Percentiles rank a stretch among this genome's conserved stretches.
phyloP scores from a whole-genome alignment of 495 filamentous ascomycete species.

The Chaetomidium leptoderma region DNA sequence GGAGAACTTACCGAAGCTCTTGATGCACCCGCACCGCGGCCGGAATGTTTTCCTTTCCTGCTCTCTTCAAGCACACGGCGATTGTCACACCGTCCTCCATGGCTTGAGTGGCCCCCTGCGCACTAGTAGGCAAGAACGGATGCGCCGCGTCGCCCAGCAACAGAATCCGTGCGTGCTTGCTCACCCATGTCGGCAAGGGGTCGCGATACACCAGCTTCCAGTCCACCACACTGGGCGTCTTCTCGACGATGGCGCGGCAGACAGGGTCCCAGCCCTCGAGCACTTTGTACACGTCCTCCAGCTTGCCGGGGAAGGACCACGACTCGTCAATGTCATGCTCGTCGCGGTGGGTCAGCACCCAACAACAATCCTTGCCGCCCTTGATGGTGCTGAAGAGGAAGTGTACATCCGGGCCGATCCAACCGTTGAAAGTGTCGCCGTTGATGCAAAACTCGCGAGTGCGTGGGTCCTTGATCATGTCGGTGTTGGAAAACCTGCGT shows the following conservation, averaged over 20 bases:
- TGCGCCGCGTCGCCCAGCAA: slow-evolving; percentile 62
- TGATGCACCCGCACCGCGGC: slow-evolving; percentile 47
- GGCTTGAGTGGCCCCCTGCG: slow-evolving; percentile 61
- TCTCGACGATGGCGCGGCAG: slow-evolving; percentile 54
- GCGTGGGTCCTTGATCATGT: slow-evolving; percentile 56
- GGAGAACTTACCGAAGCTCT: slow-evolving; percentile 38
- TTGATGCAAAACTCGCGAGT: slow-evolving; percentile 57
- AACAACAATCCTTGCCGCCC: slow-evolving; percentile 58
- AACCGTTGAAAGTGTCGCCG: slow-evolving; percentile 60
- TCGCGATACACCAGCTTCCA: slow-evolving; percentile 68
- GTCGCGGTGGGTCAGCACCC: slow-evolving; percentile 60
- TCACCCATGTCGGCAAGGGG: slow-evolving; percentile 59
- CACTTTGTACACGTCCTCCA: slow-evolving; percentile 55
- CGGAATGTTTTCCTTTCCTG: slow-evolving; percentile 49
- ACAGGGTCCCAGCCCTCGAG: slow-evolving; percentile 59
- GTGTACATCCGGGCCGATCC: slow-evolving; percentile 56
- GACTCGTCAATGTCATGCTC: slow-evolving; percentile 57
- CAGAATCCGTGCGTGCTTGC: slow-evolving; percentile 51
- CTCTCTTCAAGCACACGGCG: slow-evolving; percentile 53
- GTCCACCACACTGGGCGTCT: slow-evolving; percentile 58
- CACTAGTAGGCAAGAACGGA: slow-evolving; percentile 59
- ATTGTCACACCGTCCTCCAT: slow-evolving; percentile 62
- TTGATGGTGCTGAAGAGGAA: slow-evolving; percentile 59
- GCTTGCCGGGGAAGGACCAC: slow-evolving; percentile 56
- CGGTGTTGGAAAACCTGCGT: slow-evolving; percentile 51